phyloP scores from a whole-genome alignment of 2,329 filamentous ascomycete species.

The Fragosphaeria purpurea region DNA sequence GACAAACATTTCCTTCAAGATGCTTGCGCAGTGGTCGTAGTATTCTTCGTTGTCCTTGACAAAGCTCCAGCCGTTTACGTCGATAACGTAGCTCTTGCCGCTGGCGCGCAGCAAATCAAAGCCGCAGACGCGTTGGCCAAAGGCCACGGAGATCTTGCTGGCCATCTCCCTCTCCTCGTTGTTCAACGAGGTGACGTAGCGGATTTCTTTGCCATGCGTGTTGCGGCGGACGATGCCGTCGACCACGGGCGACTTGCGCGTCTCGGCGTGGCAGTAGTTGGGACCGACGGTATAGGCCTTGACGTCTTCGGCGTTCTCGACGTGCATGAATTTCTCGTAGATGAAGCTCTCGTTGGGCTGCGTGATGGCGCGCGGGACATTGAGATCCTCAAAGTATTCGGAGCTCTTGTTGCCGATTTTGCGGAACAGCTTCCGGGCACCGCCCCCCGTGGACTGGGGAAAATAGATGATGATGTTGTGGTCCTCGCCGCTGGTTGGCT shows the following conservation, averaged over 20 bases:
- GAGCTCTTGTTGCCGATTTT: conserved; percentile 99
- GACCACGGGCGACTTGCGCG: conserved; percentile 91
- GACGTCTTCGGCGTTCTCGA: conserved; percentile 95
- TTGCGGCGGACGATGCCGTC: conserved; percentile 93
- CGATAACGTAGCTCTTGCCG: conserved; percentile 91
- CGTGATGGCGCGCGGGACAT: conserved; percentile 67
- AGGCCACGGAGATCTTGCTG: conserved; percentile 78
- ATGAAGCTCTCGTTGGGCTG: conserved; percentile 79
- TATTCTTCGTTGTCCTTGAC: conserved; percentile 99
- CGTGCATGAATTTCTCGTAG: conserved; percentile 93
- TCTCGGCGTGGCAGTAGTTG: conserved; percentile 91
- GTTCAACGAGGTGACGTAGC: conserved; percentile 81
- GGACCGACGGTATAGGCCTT: conserved; percentile 97
- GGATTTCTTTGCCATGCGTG: conserved; percentile 91
- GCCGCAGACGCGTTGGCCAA: conserved; percentile 90
- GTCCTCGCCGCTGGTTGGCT: conserved; percentile 95
- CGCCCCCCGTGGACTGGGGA: conserved; percentile 74
- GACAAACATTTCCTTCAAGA: conserved; percentile 80
- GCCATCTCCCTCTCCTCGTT: conserved; percentile 78
- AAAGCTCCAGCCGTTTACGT: conserved; percentile 99
- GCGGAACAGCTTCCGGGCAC: conserved; percentile 82
- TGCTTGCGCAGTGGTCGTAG: conserved; percentile 81
- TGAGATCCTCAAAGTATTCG: conserved; percentile 74
- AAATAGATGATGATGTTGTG: conserved; percentile 99
- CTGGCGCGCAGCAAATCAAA: conserved; percentile 86